These are phyloP conservation scores for Acer yangbiense DNA, from an alignment of 345 rosid species.

Conservation along the genomic window DNA sequence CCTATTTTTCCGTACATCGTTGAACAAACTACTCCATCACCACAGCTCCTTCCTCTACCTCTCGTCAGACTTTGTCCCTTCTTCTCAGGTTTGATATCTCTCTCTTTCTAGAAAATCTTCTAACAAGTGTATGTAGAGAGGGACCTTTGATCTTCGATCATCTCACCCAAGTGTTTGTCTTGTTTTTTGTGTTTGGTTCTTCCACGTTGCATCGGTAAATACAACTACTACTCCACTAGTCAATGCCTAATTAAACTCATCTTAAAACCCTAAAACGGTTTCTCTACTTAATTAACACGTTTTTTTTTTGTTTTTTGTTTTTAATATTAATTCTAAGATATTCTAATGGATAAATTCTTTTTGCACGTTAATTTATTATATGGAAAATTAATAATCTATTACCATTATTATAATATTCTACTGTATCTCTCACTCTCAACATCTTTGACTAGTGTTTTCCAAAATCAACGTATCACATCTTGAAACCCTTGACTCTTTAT, in stretches of 20 bases:
- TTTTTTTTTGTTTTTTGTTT: too few species aligned
- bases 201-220: not conserved
- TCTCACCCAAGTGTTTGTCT: not conserved
- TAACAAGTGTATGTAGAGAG: too few species aligned
- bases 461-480: not conserved
- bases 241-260: not conserved
- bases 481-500: not conserved
- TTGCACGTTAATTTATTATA: too few species aligned
- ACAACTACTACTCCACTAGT: not conserved
- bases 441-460: conserved; percentile 4
- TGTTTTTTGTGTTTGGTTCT: not conserved
- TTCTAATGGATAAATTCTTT: too few species aligned
- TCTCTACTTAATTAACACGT: not conserved
- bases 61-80: conserved; percentile 31
- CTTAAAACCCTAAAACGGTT: not conserved
- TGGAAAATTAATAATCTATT: too few species aligned
- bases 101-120: not conserved
- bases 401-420: too few species aligned
- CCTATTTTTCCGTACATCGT: conserved; percentile 11
- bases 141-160: too few species aligned
- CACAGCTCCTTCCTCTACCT: not conserved
- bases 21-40: not conserved
- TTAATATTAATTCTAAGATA: too few species aligned
- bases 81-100: not conserved
- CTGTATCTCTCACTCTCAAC: not conserved